These are phyloP conservation scores for Tephrocybe sp. DNA, from an alignment of 768 basidiomycete genomes.

Conservation along the genomic window DNA sequence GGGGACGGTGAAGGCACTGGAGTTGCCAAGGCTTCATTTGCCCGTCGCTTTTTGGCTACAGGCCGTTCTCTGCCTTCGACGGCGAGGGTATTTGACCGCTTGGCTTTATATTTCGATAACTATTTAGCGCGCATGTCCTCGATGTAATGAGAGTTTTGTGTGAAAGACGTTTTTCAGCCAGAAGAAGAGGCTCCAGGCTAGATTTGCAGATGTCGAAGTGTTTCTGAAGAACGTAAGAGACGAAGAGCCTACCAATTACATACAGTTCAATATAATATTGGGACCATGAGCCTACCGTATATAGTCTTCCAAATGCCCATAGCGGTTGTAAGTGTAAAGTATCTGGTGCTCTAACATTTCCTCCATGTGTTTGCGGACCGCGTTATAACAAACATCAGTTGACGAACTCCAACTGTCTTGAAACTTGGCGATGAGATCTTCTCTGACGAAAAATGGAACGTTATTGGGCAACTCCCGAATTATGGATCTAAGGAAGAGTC, in stretches of 20 bases:
- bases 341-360: slow-evolving; percentile 27
- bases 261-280: not conserved
- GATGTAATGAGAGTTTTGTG: slow-evolving; percentile 41
- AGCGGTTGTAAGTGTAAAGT: slow-evolving; percentile 36
- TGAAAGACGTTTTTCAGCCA: slow-evolving; percentile 36
- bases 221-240: slow-evolving; percentile 19
- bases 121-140: slow-evolving; percentile 29
- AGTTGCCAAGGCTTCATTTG: not conserved
- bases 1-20: not conserved
- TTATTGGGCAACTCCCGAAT: slow-evolving; percentile 36
- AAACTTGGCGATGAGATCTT: slow-evolving; percentile 27
- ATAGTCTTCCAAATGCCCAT: slow-evolving; percentile 28
- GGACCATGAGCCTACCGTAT: slow-evolving; percentile 29
- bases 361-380: slow-evolving; percentile 25
- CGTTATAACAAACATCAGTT: slow-evolving; percentile 20
- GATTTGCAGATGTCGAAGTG: slow-evolving; percentile 18
- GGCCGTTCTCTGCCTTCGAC: slow-evolving; percentile 8
- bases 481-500: slow-evolving; percentile 25
- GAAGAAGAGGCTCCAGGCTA: slow-evolving; percentile 27
- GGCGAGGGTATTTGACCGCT: slow-evolving; percentile 15
- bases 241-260: slow-evolving; percentile 13
- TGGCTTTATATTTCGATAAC: slow-evolving; percentile 33
- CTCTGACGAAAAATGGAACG: slow-evolving; percentile 35
- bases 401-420: slow-evolving; percentile 28
- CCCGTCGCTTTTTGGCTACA: slow-evolving; percentile 4